phyloP scores from a whole-genome alignment of 2,329 filamentous ascomycete genomes.

The Davidsoniella australis region DNA sequence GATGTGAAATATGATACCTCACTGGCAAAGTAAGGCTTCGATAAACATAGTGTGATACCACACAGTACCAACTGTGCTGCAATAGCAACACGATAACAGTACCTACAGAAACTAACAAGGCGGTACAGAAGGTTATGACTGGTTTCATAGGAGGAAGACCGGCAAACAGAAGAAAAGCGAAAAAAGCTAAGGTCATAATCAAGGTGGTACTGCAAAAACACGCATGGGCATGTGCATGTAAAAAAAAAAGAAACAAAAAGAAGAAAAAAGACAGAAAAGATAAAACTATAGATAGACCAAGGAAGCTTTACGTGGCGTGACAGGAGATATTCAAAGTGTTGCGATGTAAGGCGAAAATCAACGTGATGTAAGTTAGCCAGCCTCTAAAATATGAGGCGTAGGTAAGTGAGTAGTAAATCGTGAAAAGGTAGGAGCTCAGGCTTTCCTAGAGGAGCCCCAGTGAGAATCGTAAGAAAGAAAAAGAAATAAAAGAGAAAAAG shows the following conservation, averaged over 20 bases:
- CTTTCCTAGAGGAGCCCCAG: background rate
- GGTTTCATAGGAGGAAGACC: background rate
- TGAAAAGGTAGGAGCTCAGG: background rate
- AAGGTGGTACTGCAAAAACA: background rate
- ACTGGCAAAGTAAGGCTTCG: no score
- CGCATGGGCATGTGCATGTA: constrained; percentile 10
- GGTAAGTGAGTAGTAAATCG: background rate
- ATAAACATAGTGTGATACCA: no score
- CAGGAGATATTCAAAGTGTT: background rate
- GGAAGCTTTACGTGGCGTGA: background rate
- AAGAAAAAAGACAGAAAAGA: no score
- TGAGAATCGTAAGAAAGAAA: background rate
- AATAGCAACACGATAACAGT: background rate
- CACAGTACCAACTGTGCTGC: no score
- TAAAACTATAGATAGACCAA: background rate
- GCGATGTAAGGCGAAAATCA: background rate
- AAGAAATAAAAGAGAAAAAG: background rate
- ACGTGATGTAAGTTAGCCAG: background rate
- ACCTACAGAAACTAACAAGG: background rate
- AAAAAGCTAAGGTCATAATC: background rate
- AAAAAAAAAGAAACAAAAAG: background rate
- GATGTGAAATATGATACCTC: no score
- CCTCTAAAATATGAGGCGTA: background rate
- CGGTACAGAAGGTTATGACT: no score
- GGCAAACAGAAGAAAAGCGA: background rate